Evolutionary conservation across 352 stramenopile species (phyloP), one percentile per base, ranked within the genome.

Genomic region (Pythium vanterpoolii): DNA sequence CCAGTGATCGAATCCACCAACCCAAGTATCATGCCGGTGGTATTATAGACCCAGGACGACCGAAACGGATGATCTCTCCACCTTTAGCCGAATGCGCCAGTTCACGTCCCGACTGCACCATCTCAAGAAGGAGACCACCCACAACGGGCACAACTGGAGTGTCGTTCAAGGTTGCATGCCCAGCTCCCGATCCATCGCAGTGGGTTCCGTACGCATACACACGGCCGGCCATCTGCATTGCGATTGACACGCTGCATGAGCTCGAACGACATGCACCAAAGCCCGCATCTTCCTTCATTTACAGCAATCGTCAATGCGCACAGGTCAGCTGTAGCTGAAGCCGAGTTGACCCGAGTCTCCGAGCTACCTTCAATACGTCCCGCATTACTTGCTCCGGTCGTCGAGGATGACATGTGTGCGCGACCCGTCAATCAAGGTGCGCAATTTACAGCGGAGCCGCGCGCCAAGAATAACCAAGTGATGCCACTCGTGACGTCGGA

Each of bases 381-480:
- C 19, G 21, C 40, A 16, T 52, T 31, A 2, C 16, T 44, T 47
- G 47, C 53, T 1, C n/a, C 43, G 27, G 57, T 66, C 13, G 42
- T 34, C 6, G 59, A 66, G 33, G 59, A 66, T 18, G 42, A 48
- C 16, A 1, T 26, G 4, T 31, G 23, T 16, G 28, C 48, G 14
- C 48, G n/a, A n/a, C n/a, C n/a, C n/a, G n/a, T 23, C 26, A 40
- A 49, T 33, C 23, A 50, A 31, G 19, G 4, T n/a, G 13, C 38
- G 18, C 19, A 27, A 19, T 3, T 16, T n/a, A 16, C 11, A 19
- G 48, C 51, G 8, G 34, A 24, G 4, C 34, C 52, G 21, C 49
- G 51, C 8, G 51, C 57, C 18, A 66, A 40, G 38, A 42, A 49
- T 0, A 52, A 66, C 18, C 59, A 66, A 45, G 59, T 66, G 13